Conservation (phyloP, 257 asterid genomes). For the Solanum pimpinellifolium region DNA sequence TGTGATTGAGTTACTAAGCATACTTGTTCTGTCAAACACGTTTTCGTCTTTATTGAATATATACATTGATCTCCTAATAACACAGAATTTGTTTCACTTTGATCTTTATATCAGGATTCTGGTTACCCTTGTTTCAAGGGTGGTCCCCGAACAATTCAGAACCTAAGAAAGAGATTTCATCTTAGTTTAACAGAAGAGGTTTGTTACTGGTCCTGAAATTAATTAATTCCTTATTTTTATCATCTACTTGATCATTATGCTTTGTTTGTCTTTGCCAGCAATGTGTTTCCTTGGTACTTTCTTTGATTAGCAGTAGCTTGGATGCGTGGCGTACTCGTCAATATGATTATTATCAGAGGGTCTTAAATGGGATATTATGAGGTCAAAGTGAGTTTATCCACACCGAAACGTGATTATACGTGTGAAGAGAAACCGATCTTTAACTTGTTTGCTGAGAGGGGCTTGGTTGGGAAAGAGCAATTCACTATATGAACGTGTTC, state of each 20-base stretch:
- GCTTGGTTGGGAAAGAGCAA: not conserved
- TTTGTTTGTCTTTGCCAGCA: constrained; percentile 42
- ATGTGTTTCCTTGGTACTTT: constrained; percentile 98
- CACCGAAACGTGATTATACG: constrained; percentile 1
- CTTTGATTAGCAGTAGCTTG: constrained; percentile 97
- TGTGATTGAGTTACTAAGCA: not conserved
- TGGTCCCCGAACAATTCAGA: constrained; percentile 91
- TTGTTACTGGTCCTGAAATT: constrained; percentile 7
- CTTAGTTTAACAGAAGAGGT: constrained; percentile 98
- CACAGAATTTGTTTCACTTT: not conserved
- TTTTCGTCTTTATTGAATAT: not conserved
- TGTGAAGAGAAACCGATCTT: constrained; percentile 1
- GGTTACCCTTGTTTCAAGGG: constrained; percentile 99
- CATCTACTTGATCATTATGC: constrained; percentile 1
- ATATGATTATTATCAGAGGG: constrained; percentile 95
- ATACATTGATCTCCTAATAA: not conserved
- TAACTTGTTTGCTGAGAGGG: not conserved
- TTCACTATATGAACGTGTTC: not conserved
- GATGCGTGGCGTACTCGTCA: constrained; percentile 99
- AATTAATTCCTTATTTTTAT: not conserved
- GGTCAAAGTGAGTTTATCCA: constrained; percentile 1
- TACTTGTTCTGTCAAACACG: not conserved
- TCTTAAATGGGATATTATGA: constrained; percentile 91
- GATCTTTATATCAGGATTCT: constrained; percentile 56
- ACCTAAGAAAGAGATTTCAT: constrained; percentile 96